Percentiles rank a stretch among this genome's conserved stretches.
These are phyloP conservation scores for Malus hybrid DNA, from an alignment of 331 rosid genomes.

Conservation along the genomic window DNA sequence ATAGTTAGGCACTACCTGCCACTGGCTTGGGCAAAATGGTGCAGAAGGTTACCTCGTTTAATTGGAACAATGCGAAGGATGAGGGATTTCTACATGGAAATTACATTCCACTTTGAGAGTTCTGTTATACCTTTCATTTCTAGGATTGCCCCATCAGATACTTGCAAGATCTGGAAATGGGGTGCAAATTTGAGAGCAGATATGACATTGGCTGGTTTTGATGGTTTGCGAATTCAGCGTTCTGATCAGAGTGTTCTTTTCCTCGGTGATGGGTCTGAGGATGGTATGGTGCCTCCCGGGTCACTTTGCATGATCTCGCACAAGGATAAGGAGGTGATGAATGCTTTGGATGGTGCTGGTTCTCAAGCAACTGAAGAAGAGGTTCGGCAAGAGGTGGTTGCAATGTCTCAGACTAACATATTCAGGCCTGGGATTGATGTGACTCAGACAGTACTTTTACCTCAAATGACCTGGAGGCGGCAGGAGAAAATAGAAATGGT, in stretches of 20 bases:
- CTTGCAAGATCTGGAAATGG: constrained; percentile 94
- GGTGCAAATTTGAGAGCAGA: constrained; percentile 97
- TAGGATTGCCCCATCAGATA: constrained; percentile 94
- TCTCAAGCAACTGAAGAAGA: constrained; percentile 83
- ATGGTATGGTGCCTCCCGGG: constrained; percentile 72
- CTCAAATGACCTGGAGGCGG: constrained; percentile 95
- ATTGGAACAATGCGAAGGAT: constrained; percentile 80
- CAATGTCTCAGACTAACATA: constrained; percentile 92
- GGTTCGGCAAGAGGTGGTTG: constrained; percentile 77
- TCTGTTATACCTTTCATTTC: constrained; percentile 98
- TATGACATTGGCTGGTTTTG: constrained; percentile 98
- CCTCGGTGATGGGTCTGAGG: constrained; percentile 90
- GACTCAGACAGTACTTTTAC: constrained; percentile 92
- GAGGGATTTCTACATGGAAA: constrained; percentile 98
- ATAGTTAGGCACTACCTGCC: constrained; percentile 91
- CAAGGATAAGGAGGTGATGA: constrained; percentile 82
- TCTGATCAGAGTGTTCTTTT: constrained; percentile 90
- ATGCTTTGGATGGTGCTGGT: constrained; percentile 90
- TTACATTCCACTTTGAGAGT: constrained; percentile 93
- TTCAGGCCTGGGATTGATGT: constrained; percentile 97
- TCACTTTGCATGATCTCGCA: constrained; percentile 95
- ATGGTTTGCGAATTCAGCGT: constrained; percentile 92
- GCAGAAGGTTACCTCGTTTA: constrained; percentile 93
- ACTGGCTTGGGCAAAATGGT: constrained; percentile 98
- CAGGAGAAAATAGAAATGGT: constrained; percentile 87